A percentile compares a stretch with the other conserved stretches of the same genome.
phyloP scores from a whole-genome alignment of 2,329 filamentous ascomycete genomes.

The Claviceps cyperi region DNA sequence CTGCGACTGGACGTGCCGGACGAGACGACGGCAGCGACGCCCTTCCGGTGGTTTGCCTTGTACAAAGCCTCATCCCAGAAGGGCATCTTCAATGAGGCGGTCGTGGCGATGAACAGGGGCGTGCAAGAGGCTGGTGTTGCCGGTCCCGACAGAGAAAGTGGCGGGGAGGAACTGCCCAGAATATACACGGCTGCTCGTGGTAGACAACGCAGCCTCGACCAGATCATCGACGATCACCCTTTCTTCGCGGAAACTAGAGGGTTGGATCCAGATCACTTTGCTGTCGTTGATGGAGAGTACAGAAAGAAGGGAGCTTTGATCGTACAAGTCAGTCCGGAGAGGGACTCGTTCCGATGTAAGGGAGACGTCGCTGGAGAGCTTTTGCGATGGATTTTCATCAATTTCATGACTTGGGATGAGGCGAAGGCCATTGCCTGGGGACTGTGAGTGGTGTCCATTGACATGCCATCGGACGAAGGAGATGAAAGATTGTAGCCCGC shows the following conservation, averaged over 20 bases:
- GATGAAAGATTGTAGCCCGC: neutral
- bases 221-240: slow-evolving; percentile 1
- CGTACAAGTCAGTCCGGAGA: neutral
- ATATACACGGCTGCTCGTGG: neutral
- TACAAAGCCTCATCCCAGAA: neutral
- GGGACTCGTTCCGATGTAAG: slow-evolving; percentile 4
- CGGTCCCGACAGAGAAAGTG: neutral
- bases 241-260: neutral
- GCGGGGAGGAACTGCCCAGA: neutral
- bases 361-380: slow-evolving; percentile 2
- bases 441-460: neutral
- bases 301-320: neutral
- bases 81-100: neutral
- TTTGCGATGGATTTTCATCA: slow-evolving; percentile 4
- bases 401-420: slow-evolving; percentile 5
- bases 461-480: neutral
- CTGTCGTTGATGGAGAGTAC: slow-evolving; percentile 1
- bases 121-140: neutral
- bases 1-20: neutral
- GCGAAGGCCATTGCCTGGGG: slow-evolving; percentile 1
- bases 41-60: neutral
- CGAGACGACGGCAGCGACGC: neutral
- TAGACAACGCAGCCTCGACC: neutral
- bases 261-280: neutral
- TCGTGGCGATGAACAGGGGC: slow-evolving; percentile 2